Evolutionary conservation across 345 rosid species (phyloP).

Genomic region (Triadica sebifera): DNA sequence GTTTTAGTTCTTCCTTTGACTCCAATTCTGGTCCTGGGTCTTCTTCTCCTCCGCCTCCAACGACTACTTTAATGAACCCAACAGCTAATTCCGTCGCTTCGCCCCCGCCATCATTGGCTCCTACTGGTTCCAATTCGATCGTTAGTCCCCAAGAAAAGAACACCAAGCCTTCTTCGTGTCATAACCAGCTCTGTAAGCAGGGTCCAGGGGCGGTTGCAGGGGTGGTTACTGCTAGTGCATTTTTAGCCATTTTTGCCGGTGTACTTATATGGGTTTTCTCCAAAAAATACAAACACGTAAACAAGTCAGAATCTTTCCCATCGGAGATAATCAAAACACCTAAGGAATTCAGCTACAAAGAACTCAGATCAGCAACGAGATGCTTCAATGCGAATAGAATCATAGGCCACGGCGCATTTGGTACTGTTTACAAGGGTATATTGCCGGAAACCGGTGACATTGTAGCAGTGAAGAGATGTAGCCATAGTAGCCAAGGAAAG

Average conservation of each 20-base stretch:
- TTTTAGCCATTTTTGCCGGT: conserved; percentile 74
- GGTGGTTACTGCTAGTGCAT: conserved; percentile 87
- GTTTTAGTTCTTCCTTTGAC: conserved; percentile 70
- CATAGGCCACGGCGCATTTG: conserved; percentile 94
- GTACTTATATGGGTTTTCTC: conserved; percentile 67
- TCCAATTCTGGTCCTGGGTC: conserved; percentile 37
- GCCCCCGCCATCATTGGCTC: conserved; percentile 63
- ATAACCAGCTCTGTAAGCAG: conserved; percentile 73
- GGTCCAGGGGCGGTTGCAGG: conserved; percentile 96
- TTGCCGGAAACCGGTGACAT: conserved; percentile 63
- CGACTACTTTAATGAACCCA: conserved; percentile 55
- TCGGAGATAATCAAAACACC: conserved; percentile 82
- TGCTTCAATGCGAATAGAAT: conserved; percentile 60
- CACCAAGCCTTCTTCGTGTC: conserved; percentile 55
- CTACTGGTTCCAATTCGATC: conserved; percentile 21
- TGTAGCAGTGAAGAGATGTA: conserved; percentile 88
- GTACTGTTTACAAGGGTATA: conserved; percentile 87
- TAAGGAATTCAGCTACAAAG: conserved; percentile 81
- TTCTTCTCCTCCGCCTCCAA: conserved; percentile 64
- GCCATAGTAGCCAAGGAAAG: conserved; percentile 83
- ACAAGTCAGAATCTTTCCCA: conserved; percentile 60
- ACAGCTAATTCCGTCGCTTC: conserved; percentile 60
- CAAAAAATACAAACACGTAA: conserved; percentile 47
- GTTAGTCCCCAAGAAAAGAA: conserved; percentile 14
- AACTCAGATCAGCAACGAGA: conserved; percentile 79